Percentiles rank a stretch among this genome's conserved stretches.
These are phyloP conservation scores for Podila epigama DNA, from an alignment of 192 early-diverging fungal species.

Conservation along the genomic window DNA sequence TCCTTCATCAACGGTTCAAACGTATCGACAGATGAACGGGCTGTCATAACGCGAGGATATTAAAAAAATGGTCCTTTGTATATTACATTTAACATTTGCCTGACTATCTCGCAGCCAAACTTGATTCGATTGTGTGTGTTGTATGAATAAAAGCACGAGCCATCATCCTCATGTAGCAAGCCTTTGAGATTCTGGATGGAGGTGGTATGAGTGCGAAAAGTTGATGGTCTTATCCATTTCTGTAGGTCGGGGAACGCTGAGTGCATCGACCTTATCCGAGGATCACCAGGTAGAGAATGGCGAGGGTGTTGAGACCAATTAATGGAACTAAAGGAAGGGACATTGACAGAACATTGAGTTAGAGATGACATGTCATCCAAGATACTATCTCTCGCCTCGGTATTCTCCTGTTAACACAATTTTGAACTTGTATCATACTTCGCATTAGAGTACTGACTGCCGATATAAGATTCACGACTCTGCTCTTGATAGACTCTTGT, in stretches of 20 bases:
- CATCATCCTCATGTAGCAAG: too few relatives aligned
- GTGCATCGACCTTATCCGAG: constrained; percentile 71
- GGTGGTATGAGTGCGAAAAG: too few relatives aligned
- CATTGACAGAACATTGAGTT: not conserved
- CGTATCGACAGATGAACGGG: constrained; percentile 41
- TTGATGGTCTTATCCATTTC: not conserved
- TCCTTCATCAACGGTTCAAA: constrained; percentile 5
- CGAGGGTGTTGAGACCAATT: constrained; percentile 79
- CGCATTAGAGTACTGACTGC: constrained; percentile 89
- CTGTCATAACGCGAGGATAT: constrained; percentile 3
- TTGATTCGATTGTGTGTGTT: not conserved
- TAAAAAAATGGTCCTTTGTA: not conserved
- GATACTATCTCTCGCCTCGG: not conserved
- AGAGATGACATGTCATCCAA: not conserved
- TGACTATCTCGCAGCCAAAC: too few relatives aligned
- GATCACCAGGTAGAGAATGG: constrained; percentile 83
- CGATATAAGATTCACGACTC: constrained; percentile 87
- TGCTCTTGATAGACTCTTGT: constrained; percentile 76
- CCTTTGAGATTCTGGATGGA: too few relatives aligned
- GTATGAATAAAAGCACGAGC: not conserved
- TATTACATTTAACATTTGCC: too few relatives aligned
- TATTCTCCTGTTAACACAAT: not conserved
- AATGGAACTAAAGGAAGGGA: constrained; percentile 68
- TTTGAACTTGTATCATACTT: constrained; percentile 59
- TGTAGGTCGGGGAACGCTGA: not conserved